Evolutionary conservation across 2,329 filamentous ascomycete species (phyloP).

Genomic region (Aspergillus thermomutatus): DNA sequence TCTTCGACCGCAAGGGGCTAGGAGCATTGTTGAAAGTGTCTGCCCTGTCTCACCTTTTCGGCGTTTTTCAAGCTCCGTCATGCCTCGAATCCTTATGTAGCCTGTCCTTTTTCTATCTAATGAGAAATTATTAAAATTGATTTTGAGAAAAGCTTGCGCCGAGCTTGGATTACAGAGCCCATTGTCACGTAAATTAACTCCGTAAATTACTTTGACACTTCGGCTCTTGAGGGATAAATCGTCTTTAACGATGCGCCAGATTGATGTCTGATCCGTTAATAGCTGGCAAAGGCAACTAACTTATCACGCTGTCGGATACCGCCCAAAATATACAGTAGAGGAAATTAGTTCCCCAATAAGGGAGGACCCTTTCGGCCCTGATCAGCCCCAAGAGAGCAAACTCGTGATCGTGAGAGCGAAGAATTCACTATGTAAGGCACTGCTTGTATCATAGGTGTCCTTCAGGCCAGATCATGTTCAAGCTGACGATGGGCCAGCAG

Average conservation of each 20-base stretch:
- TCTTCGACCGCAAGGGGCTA: background rate
- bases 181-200: background rate
- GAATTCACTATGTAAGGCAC: background rate
- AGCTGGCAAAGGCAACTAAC: background rate
- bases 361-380: background rate
- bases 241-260: background rate
- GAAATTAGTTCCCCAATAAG: background rate
- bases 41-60: background rate
- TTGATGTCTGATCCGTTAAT: background rate
- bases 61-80: background rate
- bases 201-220: background rate
- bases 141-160: background rate
- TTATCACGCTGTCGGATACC: background rate
- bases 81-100: background rate
- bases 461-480: background rate
- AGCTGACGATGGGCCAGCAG: conserved; percentile 14
- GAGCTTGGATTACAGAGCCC: background rate
- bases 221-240: background rate
- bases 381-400: background rate
- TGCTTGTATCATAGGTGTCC: background rate
- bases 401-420: background rate
- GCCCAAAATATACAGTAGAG: background rate
- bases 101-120: background rate
- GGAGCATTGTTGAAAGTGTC: background rate
- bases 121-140: background rate